These are phyloP conservation scores for Vitis cinerea DNA, from an alignment of 164 flowering plant species.

Conservation along the genomic window DNA sequence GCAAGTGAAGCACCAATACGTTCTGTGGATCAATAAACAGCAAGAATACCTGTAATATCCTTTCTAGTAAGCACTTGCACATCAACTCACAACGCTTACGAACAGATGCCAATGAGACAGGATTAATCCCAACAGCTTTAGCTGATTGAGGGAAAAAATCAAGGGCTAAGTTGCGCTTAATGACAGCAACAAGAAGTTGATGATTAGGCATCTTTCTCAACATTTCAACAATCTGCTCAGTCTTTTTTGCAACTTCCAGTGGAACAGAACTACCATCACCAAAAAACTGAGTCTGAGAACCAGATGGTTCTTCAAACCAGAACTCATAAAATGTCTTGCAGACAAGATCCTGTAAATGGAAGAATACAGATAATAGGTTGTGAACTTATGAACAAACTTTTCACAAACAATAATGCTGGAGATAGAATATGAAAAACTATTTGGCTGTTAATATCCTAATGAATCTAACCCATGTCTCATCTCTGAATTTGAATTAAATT, in stretches of 20 bases:
- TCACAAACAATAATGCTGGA: neutral
- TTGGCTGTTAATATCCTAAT: neutral
- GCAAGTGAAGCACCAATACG: constrained; percentile 1
- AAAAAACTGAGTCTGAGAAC: constrained; percentile 49
- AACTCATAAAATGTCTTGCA: constrained; percentile 98
- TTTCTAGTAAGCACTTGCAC: constrained; percentile 95
- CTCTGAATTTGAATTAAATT: neutral
- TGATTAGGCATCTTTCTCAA: constrained; percentile 72
- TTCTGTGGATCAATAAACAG: neutral
- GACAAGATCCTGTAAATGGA: constrained; percentile 75
- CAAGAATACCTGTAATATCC: constrained; percentile 77
- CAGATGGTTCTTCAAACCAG: constrained; percentile 94
- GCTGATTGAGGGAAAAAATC: constrained; percentile 93
- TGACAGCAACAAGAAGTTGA: constrained; percentile 77
- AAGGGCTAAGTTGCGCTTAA: constrained; percentile 81
- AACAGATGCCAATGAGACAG: constrained; percentile 68
- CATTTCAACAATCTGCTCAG: constrained; percentile 94
- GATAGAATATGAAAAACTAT: neutral
- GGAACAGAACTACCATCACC: constrained; percentile 92
- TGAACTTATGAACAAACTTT: neutral
- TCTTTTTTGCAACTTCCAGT: constrained; percentile 79
- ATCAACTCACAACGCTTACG: constrained; percentile 92
- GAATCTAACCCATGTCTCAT: neutral
- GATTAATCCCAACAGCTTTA: constrained; percentile 89
- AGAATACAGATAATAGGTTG: neutral